Evolutionary conservation across 257 asterid species (phyloP), one percentile per base, ranked within the genome.

Genomic region (Apocynum venetum): DNA sequence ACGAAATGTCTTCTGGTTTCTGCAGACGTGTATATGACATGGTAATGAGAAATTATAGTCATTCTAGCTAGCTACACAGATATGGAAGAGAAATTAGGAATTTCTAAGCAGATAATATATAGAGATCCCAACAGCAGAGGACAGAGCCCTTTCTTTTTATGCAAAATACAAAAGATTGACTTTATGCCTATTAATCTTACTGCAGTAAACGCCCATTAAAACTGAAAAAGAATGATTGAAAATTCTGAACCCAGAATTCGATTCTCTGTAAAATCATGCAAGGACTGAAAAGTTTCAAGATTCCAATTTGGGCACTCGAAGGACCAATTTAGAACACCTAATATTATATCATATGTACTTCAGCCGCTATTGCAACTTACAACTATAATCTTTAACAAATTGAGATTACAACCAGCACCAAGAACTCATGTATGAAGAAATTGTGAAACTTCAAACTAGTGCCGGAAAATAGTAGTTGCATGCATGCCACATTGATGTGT

Each of bases 1-100:
- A 43, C 75, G 79, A 65, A 79, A 79, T 12, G 82, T 57, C 71
- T 44, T 78, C 69, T 40, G 76, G 44, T 71, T 77, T 17, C 76
- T 68, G 73, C 17, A 65, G 47, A 64, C 31, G 31, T 25, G 31
- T 0, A 25, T 25, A 25, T 25, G 31, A 51, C 12, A 8, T 51
- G 10, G 13, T 3, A 3, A 51, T 51, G 55, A 51, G 15, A 10
- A 51, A 51, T 51, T 51, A 51, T 10, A 51, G 10, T 51, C 2
- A 46, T 46, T 8, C 49, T 4, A 0, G 31, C 31, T 25, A 25
- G 31, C 31, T 25, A 25, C 31, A 25, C 31, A 25, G 31, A 25
- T 25, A 25, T 25, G 31, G 31, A 25, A 25, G 31, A 25, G 31
- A 25, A 25, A 25, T 25, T 25, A 25, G 31, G 31, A 25, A 25